Evolutionary conservation across 106 monocot genomes (phyloP).

Genomic region (Platanthera zijinensis): DNA sequence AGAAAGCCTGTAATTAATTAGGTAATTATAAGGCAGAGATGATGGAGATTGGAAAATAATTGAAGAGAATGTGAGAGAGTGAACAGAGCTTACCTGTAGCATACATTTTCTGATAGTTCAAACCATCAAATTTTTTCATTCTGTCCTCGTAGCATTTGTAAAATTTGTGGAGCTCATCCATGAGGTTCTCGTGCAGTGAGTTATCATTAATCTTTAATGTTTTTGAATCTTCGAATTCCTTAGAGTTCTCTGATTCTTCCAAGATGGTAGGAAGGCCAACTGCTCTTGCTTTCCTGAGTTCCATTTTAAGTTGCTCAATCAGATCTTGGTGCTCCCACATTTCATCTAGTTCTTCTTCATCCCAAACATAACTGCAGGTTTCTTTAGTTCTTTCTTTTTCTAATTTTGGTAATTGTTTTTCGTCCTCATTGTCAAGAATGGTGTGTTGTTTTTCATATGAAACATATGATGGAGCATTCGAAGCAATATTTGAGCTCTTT

Average conservation of each 20-base stretch:
- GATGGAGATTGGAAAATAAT: not conserved
- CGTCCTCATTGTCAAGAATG: not conserved
- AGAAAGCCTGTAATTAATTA: conserved; percentile 46
- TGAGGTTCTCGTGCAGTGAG: conserved; percentile 53
- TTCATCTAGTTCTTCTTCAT: conserved; percentile 60
- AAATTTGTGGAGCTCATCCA: conserved; percentile 65
- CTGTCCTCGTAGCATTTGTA: conserved; percentile 75
- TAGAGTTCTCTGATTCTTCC: conserved; percentile 65
- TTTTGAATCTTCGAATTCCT: conserved; percentile 29
- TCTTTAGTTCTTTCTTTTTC: conserved; percentile 6
- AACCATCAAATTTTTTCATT: conserved; percentile 83
- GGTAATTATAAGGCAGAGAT: not conserved
- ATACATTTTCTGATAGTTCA: conserved; percentile 92
- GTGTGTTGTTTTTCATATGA: not conserved
- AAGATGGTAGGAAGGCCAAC: conserved; percentile 68
- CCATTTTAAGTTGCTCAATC: conserved; percentile 73
- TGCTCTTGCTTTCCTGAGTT: conserved; percentile 49
- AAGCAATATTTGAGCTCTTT: not conserved
- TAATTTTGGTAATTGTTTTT: not conserved
- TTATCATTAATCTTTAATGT: conserved; percentile 44
- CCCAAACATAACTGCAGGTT: not conserved
- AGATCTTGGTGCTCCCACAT: conserved; percentile 85
- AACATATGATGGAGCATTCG: not conserved
- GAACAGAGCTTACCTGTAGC: conserved; percentile 59
- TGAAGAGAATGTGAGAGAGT: not conserved